A percentile compares a stretch with the other conserved stretches of the same genome.
Conservation (phyloP, 768 basidiomycete genomes). For the Auriscalpium microsporum region DNA sequence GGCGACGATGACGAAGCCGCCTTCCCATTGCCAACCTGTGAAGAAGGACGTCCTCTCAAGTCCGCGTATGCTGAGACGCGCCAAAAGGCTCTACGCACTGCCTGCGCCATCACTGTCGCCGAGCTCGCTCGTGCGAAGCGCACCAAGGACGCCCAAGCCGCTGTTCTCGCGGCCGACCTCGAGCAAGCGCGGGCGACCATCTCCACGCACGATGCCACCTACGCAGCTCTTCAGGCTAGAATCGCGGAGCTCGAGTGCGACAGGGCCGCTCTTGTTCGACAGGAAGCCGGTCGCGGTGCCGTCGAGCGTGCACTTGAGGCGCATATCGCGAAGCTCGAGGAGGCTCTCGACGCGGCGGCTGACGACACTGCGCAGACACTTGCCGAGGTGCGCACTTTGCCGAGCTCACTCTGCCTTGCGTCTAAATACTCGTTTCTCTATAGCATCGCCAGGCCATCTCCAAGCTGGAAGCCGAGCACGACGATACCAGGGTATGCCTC, state of each 20-base stretch:
- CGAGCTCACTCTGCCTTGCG: background rate
- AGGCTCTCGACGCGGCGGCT: background rate
- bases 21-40: too few relatives aligned
- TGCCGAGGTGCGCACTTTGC: background rate
- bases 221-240: background rate
- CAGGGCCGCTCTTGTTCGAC: background rate
- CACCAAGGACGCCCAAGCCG: background rate
- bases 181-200: background rate
- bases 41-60: too few relatives aligned
- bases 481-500: too few relatives aligned
- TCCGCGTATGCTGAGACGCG: background rate
- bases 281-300: background rate
- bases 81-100: too few relatives aligned
- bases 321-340: background rate
- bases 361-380: background rate
- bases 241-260: background rate
- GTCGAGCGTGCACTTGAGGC: background rate
- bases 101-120: conserved; percentile 22
- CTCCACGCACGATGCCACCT: background rate
- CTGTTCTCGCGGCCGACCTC: background rate
- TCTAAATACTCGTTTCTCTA: background rate
- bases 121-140: conserved; percentile 31
- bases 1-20: too few relatives aligned
- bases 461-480: too few relatives aligned
- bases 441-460: background rate